Evolutionary conservation across 805 yeast genomes (phyloP).

Genomic region (Nematodospora valgi): DNA sequence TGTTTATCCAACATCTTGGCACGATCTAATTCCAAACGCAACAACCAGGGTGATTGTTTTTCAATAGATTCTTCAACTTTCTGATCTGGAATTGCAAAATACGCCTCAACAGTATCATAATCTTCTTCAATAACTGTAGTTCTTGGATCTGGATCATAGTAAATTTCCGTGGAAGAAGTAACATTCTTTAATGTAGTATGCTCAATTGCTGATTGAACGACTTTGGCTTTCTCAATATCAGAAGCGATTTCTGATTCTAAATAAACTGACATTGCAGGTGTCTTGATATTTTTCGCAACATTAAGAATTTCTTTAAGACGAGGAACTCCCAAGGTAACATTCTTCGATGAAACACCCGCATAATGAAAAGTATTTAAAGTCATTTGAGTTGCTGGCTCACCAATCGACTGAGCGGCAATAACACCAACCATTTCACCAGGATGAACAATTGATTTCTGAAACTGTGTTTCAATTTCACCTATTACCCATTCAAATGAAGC

Average conservation of each 20-base stretch:
- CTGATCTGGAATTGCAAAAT: constrained; percentile 96
- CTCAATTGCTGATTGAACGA: constrained; percentile 93
- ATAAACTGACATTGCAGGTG: constrained; percentile 99
- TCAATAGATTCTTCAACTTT: constrained; percentile 91
- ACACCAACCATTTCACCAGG: constrained; percentile 99
- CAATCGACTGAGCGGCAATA: constrained; percentile 95
- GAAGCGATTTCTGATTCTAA: constrained; percentile 73
- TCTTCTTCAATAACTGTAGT: constrained; percentile 96
- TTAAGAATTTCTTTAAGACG: constrained; percentile 96
- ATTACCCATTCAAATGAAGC: constrained; percentile 94
- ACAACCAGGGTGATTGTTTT: constrained; percentile 96
- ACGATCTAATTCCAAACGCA: constrained; percentile 95
- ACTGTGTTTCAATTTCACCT: constrained; percentile 92
- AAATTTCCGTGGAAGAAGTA: constrained; percentile 95
- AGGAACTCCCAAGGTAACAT: constrained; percentile 95
- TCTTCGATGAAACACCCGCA: constrained; percentile 96
- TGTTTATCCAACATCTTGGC: constrained; percentile 98
- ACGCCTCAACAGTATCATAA: constrained; percentile 94
- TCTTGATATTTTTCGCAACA: constrained; percentile 96
- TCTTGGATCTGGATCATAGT: constrained; percentile 97
- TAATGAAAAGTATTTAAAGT: constrained; percentile 96
- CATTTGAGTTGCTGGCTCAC: constrained; percentile 99
- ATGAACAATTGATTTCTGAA: constrained; percentile 85
- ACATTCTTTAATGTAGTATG: constrained; percentile 94
- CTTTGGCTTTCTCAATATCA: constrained; percentile 92